Evolutionary conservation across 2,329 filamentous ascomycete species (phyloP).

Genomic region (Pezicula radicicola): DNA sequence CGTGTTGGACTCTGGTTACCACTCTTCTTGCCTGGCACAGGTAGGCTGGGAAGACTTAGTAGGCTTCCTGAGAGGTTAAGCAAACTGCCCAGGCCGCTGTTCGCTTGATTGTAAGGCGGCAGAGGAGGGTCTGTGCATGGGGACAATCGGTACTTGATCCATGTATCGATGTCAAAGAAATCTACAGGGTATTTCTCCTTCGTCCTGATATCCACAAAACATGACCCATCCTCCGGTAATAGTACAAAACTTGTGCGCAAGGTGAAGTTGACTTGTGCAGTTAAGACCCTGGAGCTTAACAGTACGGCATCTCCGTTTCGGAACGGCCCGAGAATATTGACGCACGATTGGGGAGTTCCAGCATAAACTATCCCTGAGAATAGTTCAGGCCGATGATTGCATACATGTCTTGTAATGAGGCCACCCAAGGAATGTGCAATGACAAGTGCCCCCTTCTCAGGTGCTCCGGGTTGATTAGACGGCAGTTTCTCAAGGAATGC

Average conservation of each 20-base stretch:
- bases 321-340: constrained; percentile 87
- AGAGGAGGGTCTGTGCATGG: constrained; percentile 70
- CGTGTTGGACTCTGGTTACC: constrained; percentile 11
- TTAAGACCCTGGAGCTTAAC: constrained; percentile 83
- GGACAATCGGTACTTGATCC: constrained; percentile 75
- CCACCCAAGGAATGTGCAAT: constrained; percentile 87
- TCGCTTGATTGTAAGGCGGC: constrained; percentile 47
- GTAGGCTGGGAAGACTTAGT: constrained; percentile 28
- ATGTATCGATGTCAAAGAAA: constrained; percentile 77
- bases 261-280: constrained; percentile 90
- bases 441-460: constrained; percentile 69
- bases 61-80: constrained; percentile 23
- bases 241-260: constrained; percentile 83
- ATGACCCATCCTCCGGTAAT: constrained; percentile 80
- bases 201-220: constrained; percentile 76
- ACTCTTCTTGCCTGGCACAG: constrained; percentile 24
- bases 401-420: constrained; percentile 80
- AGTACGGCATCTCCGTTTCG: constrained; percentile 92
- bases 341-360: constrained; percentile 78
- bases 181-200: constrained; percentile 78
- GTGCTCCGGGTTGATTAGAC: constrained; percentile 60
- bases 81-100: constrained; percentile 35
- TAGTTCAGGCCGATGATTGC: constrained; percentile 81
- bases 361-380: constrained; percentile 85
- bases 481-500: constrained; percentile 71